Conservation (phyloP, 106 monocot genomes). For the Apostasia shenzhenica region DNA sequence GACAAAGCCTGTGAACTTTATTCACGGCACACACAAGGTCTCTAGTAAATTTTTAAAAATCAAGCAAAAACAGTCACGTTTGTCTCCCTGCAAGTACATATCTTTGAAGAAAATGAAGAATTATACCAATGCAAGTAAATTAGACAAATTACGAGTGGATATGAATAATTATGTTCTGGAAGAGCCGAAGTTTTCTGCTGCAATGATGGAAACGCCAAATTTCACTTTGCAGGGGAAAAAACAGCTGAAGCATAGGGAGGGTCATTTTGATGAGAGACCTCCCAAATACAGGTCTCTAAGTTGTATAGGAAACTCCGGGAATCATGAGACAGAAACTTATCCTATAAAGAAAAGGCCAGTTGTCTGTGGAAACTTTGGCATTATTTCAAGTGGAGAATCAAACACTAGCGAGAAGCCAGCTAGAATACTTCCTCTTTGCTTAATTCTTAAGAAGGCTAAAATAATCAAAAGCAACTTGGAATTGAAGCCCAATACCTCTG, state of each 20-base stretch:
- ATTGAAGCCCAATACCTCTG: neutral
- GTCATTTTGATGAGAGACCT: constrained; percentile 30
- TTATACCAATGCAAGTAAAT: constrained; percentile 8
- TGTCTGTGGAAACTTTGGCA: constrained; percentile 65
- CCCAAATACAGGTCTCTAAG: constrained; percentile 49
- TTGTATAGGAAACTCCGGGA: constrained; percentile 21
- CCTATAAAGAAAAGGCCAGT: constrained; percentile 41
- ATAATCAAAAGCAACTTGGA: constrained; percentile 16
- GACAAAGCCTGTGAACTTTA: constrained; percentile 7
- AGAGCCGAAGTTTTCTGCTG: constrained; percentile 9
- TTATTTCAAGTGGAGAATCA: constrained; percentile 48
- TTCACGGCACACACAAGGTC: constrained; percentile 1
- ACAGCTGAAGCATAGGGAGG: constrained; percentile 5
- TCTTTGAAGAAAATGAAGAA: constrained; percentile 15
- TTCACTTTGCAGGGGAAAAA: constrained; percentile 7
- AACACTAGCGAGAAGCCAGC: constrained; percentile 40
- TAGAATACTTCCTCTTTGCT: constrained; percentile 63
- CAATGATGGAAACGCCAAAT: constrained; percentile 14
- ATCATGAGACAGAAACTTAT: constrained; percentile 7
- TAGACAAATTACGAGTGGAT: constrained; percentile 3
- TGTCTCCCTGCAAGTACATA: constrained; percentile 12
- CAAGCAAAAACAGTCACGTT: constrained; percentile 39
- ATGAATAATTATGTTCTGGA: constrained; percentile 5
- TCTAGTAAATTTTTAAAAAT: constrained; percentile 14
- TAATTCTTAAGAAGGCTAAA: constrained; percentile 55